Evolutionary conservation across 2,329 filamentous ascomycete genomes (phyloP).

Genomic region (Cladosporium sp.): DNA sequence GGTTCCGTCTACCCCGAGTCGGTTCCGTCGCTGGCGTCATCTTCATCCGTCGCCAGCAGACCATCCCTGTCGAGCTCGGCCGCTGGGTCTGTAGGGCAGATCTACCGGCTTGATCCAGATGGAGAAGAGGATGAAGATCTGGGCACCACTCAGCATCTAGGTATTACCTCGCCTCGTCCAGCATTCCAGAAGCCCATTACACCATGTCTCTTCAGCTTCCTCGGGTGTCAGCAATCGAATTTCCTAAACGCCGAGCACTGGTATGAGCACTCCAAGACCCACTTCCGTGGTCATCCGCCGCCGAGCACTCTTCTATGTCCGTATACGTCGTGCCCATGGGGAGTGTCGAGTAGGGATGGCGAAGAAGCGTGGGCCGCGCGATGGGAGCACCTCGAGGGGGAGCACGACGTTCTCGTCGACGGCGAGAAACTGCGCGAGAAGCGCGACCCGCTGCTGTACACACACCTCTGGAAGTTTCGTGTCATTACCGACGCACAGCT

Average conservation of each 20-base stretch:
- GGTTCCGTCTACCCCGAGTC: background rate
- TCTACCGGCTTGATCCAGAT: background rate
- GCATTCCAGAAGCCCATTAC: background rate
- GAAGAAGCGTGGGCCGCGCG: conserved; percentile 17
- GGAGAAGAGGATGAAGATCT: background rate
- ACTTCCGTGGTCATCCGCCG: conserved; percentile 15
- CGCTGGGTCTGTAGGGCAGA: background rate
- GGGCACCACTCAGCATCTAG: background rate
- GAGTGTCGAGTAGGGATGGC: conserved; percentile 5
- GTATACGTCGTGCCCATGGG: conserved; percentile 16
- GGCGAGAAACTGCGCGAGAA: background rate
- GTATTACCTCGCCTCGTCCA: background rate
- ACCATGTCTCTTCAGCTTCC: conserved; percentile 18
- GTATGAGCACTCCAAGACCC: conserved; percentile 18
- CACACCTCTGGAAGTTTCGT: conserved; percentile 17
- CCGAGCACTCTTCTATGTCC: conserved; percentile 18
- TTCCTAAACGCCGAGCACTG: conserved; percentile 11
- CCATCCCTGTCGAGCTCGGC: conserved; percentile 4
- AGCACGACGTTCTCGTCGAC: conserved; percentile 2
- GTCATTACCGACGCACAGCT: conserved; percentile 16
- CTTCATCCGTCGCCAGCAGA: conserved; percentile 1
- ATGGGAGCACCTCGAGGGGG: conserved; percentile 15
- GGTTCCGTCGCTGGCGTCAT: conserved; percentile 2
- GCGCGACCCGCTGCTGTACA: conserved; percentile 9
- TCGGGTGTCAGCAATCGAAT: conserved; percentile 16